These are phyloP conservation scores for Fusarium newnesense DNA, from an alignment of 2,329 filamentous ascomycete genomes.

Conservation along the genomic window DNA sequence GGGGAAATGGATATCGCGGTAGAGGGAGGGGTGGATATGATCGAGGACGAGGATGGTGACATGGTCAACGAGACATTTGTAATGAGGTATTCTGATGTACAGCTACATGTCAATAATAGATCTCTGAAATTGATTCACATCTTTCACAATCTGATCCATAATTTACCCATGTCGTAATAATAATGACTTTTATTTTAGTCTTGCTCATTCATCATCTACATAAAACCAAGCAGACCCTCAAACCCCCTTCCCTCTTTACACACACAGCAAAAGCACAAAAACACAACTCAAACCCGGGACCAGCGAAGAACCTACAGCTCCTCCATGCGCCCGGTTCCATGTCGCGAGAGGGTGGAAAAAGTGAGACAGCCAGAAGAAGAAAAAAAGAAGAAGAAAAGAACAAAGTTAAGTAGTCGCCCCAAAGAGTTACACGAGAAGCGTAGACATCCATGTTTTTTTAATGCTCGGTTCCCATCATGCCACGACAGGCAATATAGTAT, in stretches of 20 bases:
- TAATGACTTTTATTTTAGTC: conserved; percentile 45
- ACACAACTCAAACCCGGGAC: conserved; percentile 25
- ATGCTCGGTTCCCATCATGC: conserved; percentile 12
- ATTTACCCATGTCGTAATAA: conserved; percentile 26
- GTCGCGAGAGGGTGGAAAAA: background rate
- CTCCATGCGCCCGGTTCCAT: conserved; percentile 16
- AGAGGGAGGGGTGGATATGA: conserved; percentile 48
- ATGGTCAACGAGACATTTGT: background rate
- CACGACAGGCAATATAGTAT: conserved; percentile 16
- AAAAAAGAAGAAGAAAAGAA: conserved; percentile 28
- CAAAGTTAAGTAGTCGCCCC: conserved; percentile 28
- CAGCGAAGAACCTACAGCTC: conserved; percentile 22
- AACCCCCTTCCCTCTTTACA: conserved; percentile 14
- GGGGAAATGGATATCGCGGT: conserved; percentile 42
- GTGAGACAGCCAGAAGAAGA: conserved; percentile 26
- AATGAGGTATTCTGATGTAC: background rate
- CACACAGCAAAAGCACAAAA: conserved; percentile 15
- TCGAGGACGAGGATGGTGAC: conserved; percentile 45
- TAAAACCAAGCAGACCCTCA: conserved; percentile 40
- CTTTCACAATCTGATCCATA: background rate
- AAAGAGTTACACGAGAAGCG: conserved; percentile 43
- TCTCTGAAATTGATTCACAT: background rate
- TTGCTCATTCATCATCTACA: conserved; percentile 47
- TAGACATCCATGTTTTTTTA: conserved; percentile 37
- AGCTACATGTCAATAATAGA: background rate